phyloP scores from a whole-genome alignment of 257 asterid genomes.

The Solanum tarijense region DNA sequence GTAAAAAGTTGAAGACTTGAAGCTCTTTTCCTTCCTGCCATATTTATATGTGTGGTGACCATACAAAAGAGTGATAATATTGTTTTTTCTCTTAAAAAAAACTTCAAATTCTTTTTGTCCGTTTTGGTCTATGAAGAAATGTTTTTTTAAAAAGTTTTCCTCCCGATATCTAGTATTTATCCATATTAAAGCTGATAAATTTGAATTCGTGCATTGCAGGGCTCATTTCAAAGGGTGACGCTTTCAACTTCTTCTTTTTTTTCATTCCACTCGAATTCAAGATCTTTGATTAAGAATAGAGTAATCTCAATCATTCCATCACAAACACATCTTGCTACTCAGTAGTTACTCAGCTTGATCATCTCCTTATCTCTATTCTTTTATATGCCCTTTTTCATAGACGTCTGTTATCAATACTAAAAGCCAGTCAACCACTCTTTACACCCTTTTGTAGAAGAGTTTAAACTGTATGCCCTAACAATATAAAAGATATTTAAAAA shows the following conservation, averaged over 20 bases:
- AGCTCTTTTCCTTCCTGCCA: background rate
- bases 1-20: background rate
- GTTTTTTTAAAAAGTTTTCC: background rate
- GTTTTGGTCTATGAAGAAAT: background rate
- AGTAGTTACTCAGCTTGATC: background rate
- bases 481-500: background rate
- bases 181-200: background rate
- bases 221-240: accelerated
- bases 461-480: background rate
- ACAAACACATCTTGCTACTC: accelerated
- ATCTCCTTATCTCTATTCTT: background rate
- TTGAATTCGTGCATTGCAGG: accelerated
- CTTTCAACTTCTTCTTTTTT: background rate
- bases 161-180: background rate
- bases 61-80: background rate
- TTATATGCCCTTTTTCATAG: background rate
- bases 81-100: background rate
- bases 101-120: background rate
- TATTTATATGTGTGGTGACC: background rate
- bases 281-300: accelerated
- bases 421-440: background rate
- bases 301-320: background rate
- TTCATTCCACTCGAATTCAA: background rate
- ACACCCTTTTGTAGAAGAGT: background rate
- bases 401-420: background rate